Base-by-base conservation (phyloP, 345 rosid species). In the Mangifera indica region DNA sequence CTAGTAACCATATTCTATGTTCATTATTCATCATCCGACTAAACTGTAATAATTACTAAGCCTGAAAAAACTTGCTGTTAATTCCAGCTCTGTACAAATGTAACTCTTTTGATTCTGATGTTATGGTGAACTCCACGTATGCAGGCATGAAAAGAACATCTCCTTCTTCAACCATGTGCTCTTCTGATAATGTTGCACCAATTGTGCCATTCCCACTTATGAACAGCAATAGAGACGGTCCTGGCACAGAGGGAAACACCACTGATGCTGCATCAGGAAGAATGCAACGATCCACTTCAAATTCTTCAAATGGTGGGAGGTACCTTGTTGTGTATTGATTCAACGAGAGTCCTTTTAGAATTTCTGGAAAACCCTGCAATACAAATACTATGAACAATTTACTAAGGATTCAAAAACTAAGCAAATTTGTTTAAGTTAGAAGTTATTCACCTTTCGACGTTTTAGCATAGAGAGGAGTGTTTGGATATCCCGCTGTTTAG, bases 1-100 rank as follows among this genome's bases (percentile, higher is more conserved):
- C 24, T 17, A 21, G 2, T 12, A 0, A 5, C 10, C 24, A 3
- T 63, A 12, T 12, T 40, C 22, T 40, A 14, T 24, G 12, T 63
- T 66, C 4, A 15, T 48, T 64, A 46, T 18, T 48, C 56, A 10
- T 49, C 8, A 10, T 49, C 8, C 42, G 5, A 29, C 24, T 26
- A 49, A 29, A 53, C 49, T 49, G 22, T 29, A 51, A 51, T 77
- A 60, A 78, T 37, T 9, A 37, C 42, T 70, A 66, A 29, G 5
- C 54, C 55, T 78, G 86, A 22, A 85, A 65, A 74, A 85, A 80
- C 44, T 83, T 75, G 63, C 82, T 75, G 70, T 82, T 85, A 32
- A 83, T 80, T 59, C 88, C 84, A 40, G 82, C 80, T 48, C 84
- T 78, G 49, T 80, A 83, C 77, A 83, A 29, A 21, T 40, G 74